Percentiles rank a stretch among this genome's conserved stretches.
phyloP scores from a whole-genome alignment of 2,329 filamentous ascomycete species.

The Paraconiothyrium sp. region DNA sequence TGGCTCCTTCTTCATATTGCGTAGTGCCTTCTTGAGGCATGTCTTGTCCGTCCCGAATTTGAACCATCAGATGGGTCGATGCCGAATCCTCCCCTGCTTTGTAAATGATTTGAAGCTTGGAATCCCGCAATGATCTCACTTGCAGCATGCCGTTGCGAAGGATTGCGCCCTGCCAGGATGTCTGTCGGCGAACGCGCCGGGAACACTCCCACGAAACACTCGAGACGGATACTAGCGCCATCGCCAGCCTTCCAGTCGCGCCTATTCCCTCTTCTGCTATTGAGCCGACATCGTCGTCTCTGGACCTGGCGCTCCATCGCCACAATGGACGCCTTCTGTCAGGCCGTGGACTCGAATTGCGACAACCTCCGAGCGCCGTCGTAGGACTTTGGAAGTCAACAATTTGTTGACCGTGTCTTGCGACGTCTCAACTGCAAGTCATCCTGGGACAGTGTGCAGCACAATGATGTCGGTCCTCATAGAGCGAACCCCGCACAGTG shows the following conservation, averaged over 20 bases:
- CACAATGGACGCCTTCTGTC: not conserved
- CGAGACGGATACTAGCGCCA: slow-evolving; percentile 2
- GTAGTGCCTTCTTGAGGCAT: not conserved
- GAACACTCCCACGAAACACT: slow-evolving; percentile 1
- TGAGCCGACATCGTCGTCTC: slow-evolving; percentile 7
- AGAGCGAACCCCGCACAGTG: not conserved
- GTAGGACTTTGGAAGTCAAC: not conserved
- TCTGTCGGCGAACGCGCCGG: not conserved
- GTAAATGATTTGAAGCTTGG: not conserved
- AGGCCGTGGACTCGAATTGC: not conserved
- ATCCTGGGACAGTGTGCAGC: not conserved
- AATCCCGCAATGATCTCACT: not conserved
- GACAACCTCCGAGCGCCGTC: not conserved
- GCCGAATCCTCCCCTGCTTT: not conserved
- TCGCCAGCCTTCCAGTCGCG: not conserved
- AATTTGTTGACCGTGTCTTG: not conserved
- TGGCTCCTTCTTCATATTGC: not conserved
- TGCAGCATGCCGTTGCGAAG: not conserved
- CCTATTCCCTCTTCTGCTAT: slow-evolving; percentile 10
- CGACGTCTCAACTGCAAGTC: not conserved
- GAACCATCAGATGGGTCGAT: not conserved
- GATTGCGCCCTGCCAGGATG: not conserved
- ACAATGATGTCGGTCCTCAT: slow-evolving; percentile 1
- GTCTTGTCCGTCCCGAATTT: not conserved
- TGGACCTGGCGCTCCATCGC: not conserved